Conservation (phyloP, 2,329 filamentous ascomycete species). For the Didymella exigua region DNA sequence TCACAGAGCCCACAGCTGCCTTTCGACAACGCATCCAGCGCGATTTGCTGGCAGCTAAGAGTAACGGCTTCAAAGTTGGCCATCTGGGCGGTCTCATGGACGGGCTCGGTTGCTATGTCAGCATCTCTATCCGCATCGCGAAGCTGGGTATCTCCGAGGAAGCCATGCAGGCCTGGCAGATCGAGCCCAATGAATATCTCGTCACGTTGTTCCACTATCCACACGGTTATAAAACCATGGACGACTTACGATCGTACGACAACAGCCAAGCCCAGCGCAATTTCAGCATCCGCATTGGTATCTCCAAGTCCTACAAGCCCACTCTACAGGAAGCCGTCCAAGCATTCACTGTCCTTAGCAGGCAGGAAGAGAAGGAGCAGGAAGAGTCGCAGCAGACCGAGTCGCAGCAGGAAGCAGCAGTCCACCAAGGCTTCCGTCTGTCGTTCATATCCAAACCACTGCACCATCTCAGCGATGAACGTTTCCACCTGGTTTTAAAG, state of each 20-base stretch:
- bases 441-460: conserved; percentile 76
- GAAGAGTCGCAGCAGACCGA: conserved; percentile 28
- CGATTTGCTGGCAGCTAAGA: conserved; percentile 67
- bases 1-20: conserved; percentile 28
- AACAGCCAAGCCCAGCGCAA: conserved; percentile 41
- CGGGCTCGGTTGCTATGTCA: conserved; percentile 60
- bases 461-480: conserved; percentile 68
- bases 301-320: conserved; percentile 76
- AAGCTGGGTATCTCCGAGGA: conserved; percentile 77
- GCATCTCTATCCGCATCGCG: conserved; percentile 70
- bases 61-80: conserved; percentile 73
- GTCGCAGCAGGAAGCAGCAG: conserved; percentile 18
- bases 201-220: conserved; percentile 73
- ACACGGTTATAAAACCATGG: conserved; percentile 65
- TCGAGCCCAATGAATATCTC: conserved; percentile 70
- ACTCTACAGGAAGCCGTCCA: conserved; percentile 59
- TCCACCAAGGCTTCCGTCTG: conserved; percentile 54
- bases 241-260: conserved; percentile 57
- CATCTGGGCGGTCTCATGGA: conserved; percentile 60
- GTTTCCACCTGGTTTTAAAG: conserved; percentile 67
- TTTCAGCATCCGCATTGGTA: conserved; percentile 70
- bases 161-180: conserved; percentile 76
- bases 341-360: conserved; percentile 55
- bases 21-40: conserved; percentile 55
- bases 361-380: conserved; percentile 37